A percentile compares a stretch with the other conserved stretches of the same genome.
Evolutionary conservation across 805 yeast species (phyloP).

Genomic region (Kodamaea kakaduensis): DNA sequence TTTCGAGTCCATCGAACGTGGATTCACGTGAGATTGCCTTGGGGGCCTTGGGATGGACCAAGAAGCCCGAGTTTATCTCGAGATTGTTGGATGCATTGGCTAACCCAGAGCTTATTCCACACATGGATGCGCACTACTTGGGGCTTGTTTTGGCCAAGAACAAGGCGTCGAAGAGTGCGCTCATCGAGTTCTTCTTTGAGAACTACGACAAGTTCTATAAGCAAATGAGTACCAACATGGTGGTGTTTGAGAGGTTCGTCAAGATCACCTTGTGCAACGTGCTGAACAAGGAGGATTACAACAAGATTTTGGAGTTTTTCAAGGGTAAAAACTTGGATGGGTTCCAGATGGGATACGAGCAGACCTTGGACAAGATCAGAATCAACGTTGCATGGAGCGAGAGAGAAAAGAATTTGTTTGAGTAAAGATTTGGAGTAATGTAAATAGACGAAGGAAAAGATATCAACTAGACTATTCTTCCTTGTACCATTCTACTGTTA

Average conservation of each 20-base stretch:
- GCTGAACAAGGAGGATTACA: slow-evolving; percentile 31
- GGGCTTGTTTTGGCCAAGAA: slow-evolving; percentile 47
- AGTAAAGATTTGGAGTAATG: no score
- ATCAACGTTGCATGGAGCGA: slow-evolving; percentile 49
- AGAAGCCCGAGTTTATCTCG: slow-evolving; percentile 33
- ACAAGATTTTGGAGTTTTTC: slow-evolving; percentile 43
- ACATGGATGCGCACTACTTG: slow-evolving; percentile 58
- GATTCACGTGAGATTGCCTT: slow-evolving; percentile 59
- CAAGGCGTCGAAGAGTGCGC: slow-evolving; percentile 35
- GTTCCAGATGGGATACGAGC: slow-evolving; percentile 54
- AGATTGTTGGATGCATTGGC: slow-evolving; percentile 38
- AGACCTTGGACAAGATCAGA: slow-evolving; percentile 52
- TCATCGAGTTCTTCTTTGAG: slow-evolving; percentile 48
- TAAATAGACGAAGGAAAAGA: no score
- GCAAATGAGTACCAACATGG: slow-evolving; percentile 47
- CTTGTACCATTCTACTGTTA: no score
- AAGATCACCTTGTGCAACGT: slow-evolving; percentile 37
- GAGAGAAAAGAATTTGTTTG: slow-evolving; percentile 11
- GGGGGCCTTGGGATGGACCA: slow-evolving; percentile 48
- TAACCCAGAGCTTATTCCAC: slow-evolving; percentile 43
- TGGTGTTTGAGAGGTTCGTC: slow-evolving; percentile 47
- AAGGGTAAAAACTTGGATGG: slow-evolving; percentile 45
- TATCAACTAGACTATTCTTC: no score
- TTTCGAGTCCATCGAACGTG: slow-evolving; percentile 46
- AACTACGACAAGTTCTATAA: slow-evolving; percentile 45